Evolutionary conservation across 176 grass and related monocot genomes (phyloP).

Genomic region (Rhynchospora pubera): DNA sequence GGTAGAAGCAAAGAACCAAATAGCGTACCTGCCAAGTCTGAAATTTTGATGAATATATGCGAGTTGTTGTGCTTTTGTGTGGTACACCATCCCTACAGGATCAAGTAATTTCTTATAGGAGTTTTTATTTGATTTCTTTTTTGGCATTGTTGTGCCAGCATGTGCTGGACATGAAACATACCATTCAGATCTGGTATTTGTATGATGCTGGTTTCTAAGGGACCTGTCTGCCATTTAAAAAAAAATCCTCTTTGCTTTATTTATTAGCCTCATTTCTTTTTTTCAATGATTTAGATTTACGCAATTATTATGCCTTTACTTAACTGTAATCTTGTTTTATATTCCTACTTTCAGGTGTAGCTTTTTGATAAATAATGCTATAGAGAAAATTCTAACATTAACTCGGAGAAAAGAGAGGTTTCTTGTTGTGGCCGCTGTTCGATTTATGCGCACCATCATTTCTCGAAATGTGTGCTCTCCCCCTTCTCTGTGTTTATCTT

Average conservation of each 20-base stretch:
- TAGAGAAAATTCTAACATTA: slow-evolving; percentile 77
- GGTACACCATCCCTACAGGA: slow-evolving; percentile 52
- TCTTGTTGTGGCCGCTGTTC: slow-evolving; percentile 73
- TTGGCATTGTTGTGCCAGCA: background rate
- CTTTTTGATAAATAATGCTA: slow-evolving; percentile 53
- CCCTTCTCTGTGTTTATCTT: background rate
- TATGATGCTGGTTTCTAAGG: background rate
- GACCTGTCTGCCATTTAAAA: background rate
- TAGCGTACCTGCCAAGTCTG: slow-evolving; percentile 29
- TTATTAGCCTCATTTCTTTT: slow-evolving; percentile 8
- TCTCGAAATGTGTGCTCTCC: slow-evolving; percentile 54
- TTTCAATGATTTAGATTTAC: slow-evolving; percentile 1
- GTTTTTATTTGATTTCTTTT: background rate
- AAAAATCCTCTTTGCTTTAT: background rate
- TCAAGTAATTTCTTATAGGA: slow-evolving; percentile 49
- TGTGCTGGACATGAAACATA: background rate
- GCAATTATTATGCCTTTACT: slow-evolving; percentile 22
- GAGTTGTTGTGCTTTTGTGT: slow-evolving; percentile 83
- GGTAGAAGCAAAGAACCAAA: slow-evolving; percentile 19
- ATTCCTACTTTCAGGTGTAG: slow-evolving; percentile 36
- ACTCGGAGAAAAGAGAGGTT: slow-evolving; percentile 54
- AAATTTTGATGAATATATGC: slow-evolving; percentile 73
- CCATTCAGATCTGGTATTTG: background rate
- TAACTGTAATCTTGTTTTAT: slow-evolving; percentile 12
- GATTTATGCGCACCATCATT: slow-evolving; percentile 67